Percentiles rank a stretch among this genome's conserved stretches.
Evolutionary conservation across 2,329 filamentous ascomycete species (phyloP).

Genomic region (Colletotrichum navitas): DNA sequence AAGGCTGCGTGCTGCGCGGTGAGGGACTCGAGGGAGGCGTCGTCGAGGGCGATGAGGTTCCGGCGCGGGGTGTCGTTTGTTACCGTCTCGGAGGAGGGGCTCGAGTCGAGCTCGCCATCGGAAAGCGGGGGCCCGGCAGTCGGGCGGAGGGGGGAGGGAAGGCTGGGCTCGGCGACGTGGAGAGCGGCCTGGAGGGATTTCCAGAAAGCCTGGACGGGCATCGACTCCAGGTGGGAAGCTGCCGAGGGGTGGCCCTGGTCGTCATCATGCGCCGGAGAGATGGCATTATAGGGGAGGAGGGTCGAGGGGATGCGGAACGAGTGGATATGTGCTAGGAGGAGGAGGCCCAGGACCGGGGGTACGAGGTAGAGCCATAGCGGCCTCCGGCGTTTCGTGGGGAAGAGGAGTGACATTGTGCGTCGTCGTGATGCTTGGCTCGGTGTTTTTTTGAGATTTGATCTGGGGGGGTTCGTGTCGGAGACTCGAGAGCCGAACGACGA

Average conservation of each 20-base stretch:
- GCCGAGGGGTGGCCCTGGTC: not conserved
- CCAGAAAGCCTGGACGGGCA: conserved; percentile 36
- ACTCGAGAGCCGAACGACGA: not conserved
- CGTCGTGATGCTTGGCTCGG: not conserved
- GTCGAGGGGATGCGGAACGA: conserved; percentile 4
- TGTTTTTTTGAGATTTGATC: not conserved
- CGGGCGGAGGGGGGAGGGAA: not conserved
- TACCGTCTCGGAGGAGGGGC: conserved; percentile 3
- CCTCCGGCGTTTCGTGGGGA: conserved; percentile 2
- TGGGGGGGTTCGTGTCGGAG: not conserved
- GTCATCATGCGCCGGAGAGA: too few relatives aligned
- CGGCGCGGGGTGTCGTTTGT: conserved; percentile 35
- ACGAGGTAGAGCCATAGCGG: conserved; percentile 23
- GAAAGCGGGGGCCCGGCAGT: conserved; percentile 2
- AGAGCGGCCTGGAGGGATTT: conserved; percentile 29
- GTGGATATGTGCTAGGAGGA: not conserved
- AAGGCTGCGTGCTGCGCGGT: conserved; percentile 46
- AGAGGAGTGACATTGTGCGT: not conserved
- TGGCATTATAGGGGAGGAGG: not conserved
- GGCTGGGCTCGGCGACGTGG: not conserved
- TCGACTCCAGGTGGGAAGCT: conserved; percentile 34
- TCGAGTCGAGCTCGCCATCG: conserved; percentile 32
- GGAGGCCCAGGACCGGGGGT: not conserved
- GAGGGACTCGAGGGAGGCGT: conserved; percentile 25
- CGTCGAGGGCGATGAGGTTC: conserved; percentile 31